These are phyloP conservation scores for Ceratocystis ficicola DNA, from an alignment of 2,329 filamentous ascomycete species.

Conservation along the genomic window DNA sequence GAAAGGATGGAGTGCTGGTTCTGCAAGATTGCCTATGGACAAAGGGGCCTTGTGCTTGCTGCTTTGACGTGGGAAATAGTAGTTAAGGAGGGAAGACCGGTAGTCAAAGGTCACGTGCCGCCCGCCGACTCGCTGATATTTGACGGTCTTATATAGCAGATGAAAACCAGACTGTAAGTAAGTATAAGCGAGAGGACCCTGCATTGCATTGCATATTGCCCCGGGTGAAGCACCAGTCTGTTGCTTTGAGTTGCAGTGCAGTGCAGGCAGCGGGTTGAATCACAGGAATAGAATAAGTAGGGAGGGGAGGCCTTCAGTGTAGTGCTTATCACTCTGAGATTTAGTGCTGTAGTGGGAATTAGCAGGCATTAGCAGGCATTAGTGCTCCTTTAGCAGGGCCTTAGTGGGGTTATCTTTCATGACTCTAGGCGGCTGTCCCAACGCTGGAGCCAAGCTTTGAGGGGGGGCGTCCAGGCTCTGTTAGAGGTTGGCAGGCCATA, in stretches of 20 bases:
- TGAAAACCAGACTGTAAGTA: neutral
- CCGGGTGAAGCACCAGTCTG: too few species aligned
- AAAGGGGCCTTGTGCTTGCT: too few species aligned
- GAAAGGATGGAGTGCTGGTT: too few species aligned
- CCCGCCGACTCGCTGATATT: too few species aligned
- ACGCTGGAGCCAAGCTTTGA: neutral
- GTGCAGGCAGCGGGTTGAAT: neutral
- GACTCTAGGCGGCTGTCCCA: neutral
- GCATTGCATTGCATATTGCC: neutral
- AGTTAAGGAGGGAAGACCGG: too few species aligned
- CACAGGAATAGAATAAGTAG: too few species aligned
- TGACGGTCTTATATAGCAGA: too few species aligned
- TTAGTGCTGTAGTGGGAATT: neutral
- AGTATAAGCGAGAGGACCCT: conserved; percentile 4
- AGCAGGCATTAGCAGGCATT: too few species aligned
- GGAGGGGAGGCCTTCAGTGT: neutral
- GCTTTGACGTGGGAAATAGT: too few species aligned
- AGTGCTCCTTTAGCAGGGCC: too few species aligned
- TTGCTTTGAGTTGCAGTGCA: neutral
- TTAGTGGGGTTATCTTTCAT: neutral
- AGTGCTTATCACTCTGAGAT: neutral
- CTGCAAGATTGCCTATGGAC: too few species aligned
- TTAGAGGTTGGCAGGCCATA: neutral
- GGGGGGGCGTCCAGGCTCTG: neutral
- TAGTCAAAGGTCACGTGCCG: too few species aligned